Evolutionary conservation across 495 filamentous ascomycete species (phyloP), one percentile per base, ranked within the genome.

Genomic region (Oidiodendron maius): DNA sequence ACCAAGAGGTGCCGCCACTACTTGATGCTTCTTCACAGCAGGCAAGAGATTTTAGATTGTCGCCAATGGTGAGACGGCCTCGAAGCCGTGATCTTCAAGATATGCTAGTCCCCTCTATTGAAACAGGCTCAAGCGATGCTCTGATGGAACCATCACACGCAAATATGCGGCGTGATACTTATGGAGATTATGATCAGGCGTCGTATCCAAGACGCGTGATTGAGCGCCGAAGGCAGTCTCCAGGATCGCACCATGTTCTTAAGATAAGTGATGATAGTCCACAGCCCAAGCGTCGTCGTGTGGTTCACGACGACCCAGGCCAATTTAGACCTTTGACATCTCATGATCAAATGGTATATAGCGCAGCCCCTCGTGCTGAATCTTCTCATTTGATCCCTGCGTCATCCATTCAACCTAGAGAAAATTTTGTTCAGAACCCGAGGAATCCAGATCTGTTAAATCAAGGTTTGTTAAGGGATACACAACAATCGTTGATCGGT

Each of bases 71-170:
- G 53, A 54, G 48, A 48, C 51, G 50, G 13, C 50, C 57, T 40
- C 43, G 50, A 13, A 42, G 44, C 10, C 53, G 63, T 40, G 61
- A 59, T 42, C 57, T 64, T 1, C 64, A 66, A 48, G 69, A 72
- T 30, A 57, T 65, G 47, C 60, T 64, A 37, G 56, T 72, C 10
- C 60, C 52, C 40, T 72, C 69, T 13, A 67, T 72, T 46, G 69
- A 72, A 48, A 55, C 66, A 24, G 44, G 50, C 8, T 64, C 64
- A 48, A 64, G 60, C 15, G 51, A 56, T 42, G 43, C 17, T 15
- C 21, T 24, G 8, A 4, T 28, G 44, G 18, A 42, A 10, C 41
- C 38, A 45, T 37, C 47, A 10, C 40, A 22, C 32, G n/a, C 28
- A 25, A 38, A 58, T 42, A 34, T 40, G 46, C 44, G 34, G 26